Evolutionary conservation across 495 filamentous ascomycete species (phyloP), one percentile per base, ranked within the genome.

Genomic region (Penicillium ochrochloron): DNA sequence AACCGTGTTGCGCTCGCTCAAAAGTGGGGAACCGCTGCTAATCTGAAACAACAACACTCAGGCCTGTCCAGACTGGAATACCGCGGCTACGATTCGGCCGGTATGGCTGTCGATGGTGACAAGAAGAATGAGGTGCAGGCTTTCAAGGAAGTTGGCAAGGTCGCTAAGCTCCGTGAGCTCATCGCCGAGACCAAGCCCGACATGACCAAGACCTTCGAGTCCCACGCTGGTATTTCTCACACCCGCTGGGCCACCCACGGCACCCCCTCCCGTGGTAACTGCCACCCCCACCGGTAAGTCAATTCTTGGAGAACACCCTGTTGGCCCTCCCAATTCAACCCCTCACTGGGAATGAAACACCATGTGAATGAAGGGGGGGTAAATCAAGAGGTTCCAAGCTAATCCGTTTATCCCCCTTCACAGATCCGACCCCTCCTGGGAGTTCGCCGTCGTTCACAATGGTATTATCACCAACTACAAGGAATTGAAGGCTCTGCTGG

Each of bases 401-500:
- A 59, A 50, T 54, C 34, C 23, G 5, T 33, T 39, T n/a, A 48
- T 19, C 51, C 62, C 74, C 46, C 66, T 59, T 64, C 7, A 25
- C 63, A 87, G 86, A 65, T 89, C 86, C 50, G 95, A 99, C 73
- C 88, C 90, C 70, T 90, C 82, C 70, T 98, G 93, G 92, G 88
- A 98, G 78, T 99, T 99, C 76, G 86, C 93, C 62, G 90, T 99
- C 70, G 94, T 97, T 48, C 95, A 99, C 88, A 99, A 99, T 79
- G 95, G 95, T 75, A 99, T 99, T 84, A 99, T 99, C 82, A 99
- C 95, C 82, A 99, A 99, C 85, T 99, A 99, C 87, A 99, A 99
- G 83, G 95, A 99, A 83, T 82, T 99, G 70, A 97, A 94, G 88
- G 90, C 91, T 60, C 85, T 99, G 56, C 83, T 99, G 66, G 88